These are phyloP conservation scores for Malus domestica DNA, from an alignment of 306 rosid species.

Conservation along the genomic window DNA sequence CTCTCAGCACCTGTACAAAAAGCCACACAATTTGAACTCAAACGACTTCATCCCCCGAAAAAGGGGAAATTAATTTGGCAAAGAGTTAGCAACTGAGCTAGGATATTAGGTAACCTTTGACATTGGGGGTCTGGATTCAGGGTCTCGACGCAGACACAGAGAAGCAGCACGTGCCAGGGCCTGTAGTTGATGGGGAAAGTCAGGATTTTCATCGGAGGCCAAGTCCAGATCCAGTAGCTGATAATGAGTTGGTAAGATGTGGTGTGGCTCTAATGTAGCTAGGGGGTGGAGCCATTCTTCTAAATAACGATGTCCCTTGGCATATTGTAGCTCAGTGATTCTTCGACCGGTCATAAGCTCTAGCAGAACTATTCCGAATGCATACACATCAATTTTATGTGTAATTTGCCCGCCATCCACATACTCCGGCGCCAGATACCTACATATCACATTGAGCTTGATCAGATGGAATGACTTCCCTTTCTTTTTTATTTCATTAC, in stretches of 20 bases:
- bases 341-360: constrained; percentile 72
- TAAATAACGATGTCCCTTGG: constrained; percentile 37
- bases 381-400: constrained; percentile 78
- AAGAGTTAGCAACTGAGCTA: background rate
- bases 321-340: constrained; percentile 50
- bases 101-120: constrained; percentile 53
- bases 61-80: background rate
- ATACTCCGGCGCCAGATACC: constrained; percentile 94
- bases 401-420: constrained; percentile 65
- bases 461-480: background rate
- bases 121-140: constrained; percentile 73
- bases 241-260: constrained; percentile 39
- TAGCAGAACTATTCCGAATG: constrained; percentile 75
- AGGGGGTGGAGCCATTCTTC: constrained; percentile 56
- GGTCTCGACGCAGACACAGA: constrained; percentile 71
- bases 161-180: constrained; percentile 85
- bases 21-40: constrained; percentile 5
- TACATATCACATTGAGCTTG: constrained; percentile 24
- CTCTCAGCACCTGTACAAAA: constrained; percentile 63
- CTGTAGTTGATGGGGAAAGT: constrained; percentile 56
- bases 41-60: background rate
- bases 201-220: constrained; percentile 43
- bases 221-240: constrained; percentile 53
- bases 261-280: constrained; percentile 46
- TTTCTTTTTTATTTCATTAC: background rate